Conservation (phyloP, 768 basidiomycete genomes). For the Tricholomella constricta region DNA sequence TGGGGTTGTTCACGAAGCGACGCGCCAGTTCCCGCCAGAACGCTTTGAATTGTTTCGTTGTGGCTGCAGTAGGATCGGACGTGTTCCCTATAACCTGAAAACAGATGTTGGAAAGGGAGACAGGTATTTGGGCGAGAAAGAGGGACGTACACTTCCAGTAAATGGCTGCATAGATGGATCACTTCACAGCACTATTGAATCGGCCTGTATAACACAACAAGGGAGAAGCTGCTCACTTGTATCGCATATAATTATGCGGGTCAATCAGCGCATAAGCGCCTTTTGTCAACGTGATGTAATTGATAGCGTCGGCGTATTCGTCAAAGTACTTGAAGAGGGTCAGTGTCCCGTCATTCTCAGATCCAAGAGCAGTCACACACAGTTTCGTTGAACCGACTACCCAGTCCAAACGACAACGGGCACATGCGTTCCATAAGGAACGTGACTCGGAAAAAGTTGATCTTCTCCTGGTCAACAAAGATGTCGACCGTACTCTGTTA, state of each 20-base stretch:
- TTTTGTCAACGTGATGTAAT: slow-evolving; percentile 43
- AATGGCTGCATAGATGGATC: slow-evolving; percentile 47
- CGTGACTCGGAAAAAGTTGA: slow-evolving; percentile 51
- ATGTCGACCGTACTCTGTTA: slow-evolving; percentile 44
- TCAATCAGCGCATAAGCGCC: slow-evolving; percentile 46
- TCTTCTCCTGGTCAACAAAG: slow-evolving; percentile 49
- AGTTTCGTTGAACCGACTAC: slow-evolving; percentile 46
- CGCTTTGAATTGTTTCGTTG: slow-evolving; percentile 41
- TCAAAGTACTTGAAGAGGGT: slow-evolving; percentile 37
- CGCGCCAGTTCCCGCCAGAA: slow-evolving; percentile 46
- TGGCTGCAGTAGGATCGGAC: slow-evolving; percentile 45
- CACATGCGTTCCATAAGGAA: slow-evolving; percentile 52
- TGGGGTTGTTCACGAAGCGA: slow-evolving; percentile 41
- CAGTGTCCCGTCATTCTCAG: background rate
- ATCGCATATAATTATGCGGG: slow-evolving; percentile 52
- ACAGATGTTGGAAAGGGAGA: background rate
- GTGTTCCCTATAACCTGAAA: slow-evolving; percentile 46
- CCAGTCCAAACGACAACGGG: slow-evolving; percentile 40
- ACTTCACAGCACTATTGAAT: slow-evolving; percentile 20
- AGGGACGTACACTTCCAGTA: slow-evolving; percentile 39
- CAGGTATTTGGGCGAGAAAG: background rate
- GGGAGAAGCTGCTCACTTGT: slow-evolving; percentile 36
- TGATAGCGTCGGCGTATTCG: slow-evolving; percentile 44
- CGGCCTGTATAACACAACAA: background rate
- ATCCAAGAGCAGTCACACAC: slow-evolving; percentile 20